Evolutionary conservation across 2,329 filamentous ascomycete species (phyloP), one percentile per base, ranked within the genome.

Genomic region (Cordyceps farinosa): DNA sequence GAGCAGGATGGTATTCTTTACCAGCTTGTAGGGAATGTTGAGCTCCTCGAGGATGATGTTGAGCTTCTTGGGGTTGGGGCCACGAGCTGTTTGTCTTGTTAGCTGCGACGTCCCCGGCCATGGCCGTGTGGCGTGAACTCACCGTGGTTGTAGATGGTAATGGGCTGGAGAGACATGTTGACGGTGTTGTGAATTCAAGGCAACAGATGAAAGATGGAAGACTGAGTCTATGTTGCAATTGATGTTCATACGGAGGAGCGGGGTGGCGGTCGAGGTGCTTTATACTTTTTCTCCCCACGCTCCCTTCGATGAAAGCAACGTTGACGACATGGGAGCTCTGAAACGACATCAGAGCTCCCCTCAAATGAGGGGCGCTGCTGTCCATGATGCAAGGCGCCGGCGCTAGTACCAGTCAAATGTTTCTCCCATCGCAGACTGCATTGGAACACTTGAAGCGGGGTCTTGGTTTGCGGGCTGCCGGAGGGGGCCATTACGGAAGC

Each of bases 21-120:
- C 72, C 56, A 67, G 65, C 27, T 4, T 64, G 55, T 71, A 72
- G 17, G 66, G 64, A 1, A 72, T 34, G 13, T 53, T 65, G 3
- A 72, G 64, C 61, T 71, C 69, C 47, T 70, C 69, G 7, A 70
- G 47, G 4, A 69, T 48, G 10, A 67, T 64, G 58, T 59, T 55
- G 57, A 63, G 72, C 68, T 64, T 62, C 48, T 54, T 58, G 27
- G 65, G 65, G 58, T 66, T 66, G 50, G 63, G 62, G 27, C 65
- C 65, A 50, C 65, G 48, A 11, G 62, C 62, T 63, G 32, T 32
- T 27, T n/a, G 15, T 3, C n/a, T 50, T 34, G 48, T 61, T 40
- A 61, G 58, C 7, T 61, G 36, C 13, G 17, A 3, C 2, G 10
- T 22, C 3, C 22, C 7, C 3, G n/a, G 9, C 22, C 48, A 30